Conservation (phyloP, 305 asterid species). For the Solanum hybrid region DNA sequence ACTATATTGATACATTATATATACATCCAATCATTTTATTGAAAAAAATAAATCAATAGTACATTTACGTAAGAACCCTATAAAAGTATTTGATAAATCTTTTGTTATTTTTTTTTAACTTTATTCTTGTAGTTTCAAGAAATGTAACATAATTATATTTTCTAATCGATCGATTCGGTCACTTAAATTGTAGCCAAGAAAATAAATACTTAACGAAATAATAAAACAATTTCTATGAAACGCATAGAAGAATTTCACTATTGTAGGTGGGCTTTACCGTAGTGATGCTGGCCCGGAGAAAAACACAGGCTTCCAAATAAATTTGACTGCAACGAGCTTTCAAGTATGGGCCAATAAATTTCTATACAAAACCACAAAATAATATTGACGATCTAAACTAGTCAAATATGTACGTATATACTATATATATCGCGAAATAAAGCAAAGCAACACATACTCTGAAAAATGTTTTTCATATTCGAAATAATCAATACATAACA, state of each 20-base stretch:
- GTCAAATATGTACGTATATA: neutral
- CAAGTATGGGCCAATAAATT: neutral
- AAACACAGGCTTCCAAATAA: neutral
- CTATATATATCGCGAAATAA: neutral
- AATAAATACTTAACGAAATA: neutral
- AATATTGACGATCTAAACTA: neutral
- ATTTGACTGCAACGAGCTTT: neutral
- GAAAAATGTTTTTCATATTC: too few species aligned
- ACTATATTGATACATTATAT: too few species aligned
- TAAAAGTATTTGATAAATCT: too few species aligned
- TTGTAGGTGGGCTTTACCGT: neutral
- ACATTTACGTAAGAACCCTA: neutral
- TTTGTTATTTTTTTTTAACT: too few species aligned
- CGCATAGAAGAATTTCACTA: neutral
- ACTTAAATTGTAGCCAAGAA: neutral
- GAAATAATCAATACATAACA: neutral
- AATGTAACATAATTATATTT: neutral
- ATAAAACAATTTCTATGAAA: too few species aligned
- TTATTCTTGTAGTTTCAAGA: neutral
- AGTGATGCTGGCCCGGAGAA: neutral
- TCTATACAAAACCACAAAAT: neutral
- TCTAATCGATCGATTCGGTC: neutral
- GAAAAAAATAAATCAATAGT: neutral
- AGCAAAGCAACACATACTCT: neutral
- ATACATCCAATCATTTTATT: too few species aligned